Conservation (phyloP, 306 rosid genomes). For the Gastrolobium villosum region DNA sequence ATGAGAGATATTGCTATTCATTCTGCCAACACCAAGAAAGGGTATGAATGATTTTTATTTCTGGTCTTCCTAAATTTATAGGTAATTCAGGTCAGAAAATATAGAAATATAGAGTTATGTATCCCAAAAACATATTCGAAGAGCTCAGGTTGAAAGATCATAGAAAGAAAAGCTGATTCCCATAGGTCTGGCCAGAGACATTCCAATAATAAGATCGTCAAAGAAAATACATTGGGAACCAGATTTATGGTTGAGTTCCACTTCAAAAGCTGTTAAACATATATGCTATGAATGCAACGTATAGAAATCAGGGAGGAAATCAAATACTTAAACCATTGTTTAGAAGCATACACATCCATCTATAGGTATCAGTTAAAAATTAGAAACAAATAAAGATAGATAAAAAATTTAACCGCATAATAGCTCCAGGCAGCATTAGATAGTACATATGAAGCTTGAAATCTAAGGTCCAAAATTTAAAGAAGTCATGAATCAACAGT, state of each 20-base stretch:
- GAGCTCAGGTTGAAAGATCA: constrained; percentile 4
- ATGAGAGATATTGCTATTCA: constrained; percentile 2
- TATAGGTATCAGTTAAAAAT: constrained; percentile 3
- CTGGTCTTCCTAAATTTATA: constrained; percentile 1
- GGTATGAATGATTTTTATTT: background rate
- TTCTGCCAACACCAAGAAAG: constrained; percentile 1
- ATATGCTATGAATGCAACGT: background rate
- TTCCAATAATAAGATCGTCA: constrained; percentile 21
- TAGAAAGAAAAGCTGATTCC: background rate
- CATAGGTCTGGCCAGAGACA: constrained; percentile 23
- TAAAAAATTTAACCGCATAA: background rate
- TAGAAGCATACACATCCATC: constrained; percentile 24
- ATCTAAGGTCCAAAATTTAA: background rate
- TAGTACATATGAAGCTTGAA: background rate
- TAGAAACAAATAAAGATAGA: background rate
- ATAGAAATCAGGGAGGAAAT: constrained; percentile 11
- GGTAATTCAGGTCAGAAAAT: background rate
- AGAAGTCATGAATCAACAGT: constrained; percentile 4
- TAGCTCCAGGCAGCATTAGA: background rate
- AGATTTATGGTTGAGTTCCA: constrained; percentile 23
- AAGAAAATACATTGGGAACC: constrained; percentile 10
- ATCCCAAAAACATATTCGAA: background rate
- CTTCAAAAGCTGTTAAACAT: background rate
- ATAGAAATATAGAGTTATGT: background rate
- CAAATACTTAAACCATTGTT: constrained; percentile 10